Evolutionary conservation across 257 asterid genomes (phyloP).

Genomic region (Lycium barbarum): DNA sequence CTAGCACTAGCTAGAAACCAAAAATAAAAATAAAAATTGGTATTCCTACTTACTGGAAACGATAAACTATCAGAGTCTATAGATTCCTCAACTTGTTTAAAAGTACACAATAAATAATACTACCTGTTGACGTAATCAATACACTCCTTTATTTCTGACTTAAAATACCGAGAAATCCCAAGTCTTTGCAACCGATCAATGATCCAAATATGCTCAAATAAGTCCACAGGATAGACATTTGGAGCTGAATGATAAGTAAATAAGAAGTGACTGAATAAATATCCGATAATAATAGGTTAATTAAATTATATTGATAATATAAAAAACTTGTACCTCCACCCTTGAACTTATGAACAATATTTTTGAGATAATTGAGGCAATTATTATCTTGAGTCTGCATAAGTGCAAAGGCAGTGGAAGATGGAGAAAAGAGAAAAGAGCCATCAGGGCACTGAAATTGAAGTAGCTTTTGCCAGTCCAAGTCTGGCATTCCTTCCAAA

Average conservation of each 20-base stretch:
- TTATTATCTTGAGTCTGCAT: slow-evolving; percentile 70
- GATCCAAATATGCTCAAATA: slow-evolving; percentile 88
- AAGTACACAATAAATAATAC: neutral
- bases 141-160: slow-evolving; percentile 65
- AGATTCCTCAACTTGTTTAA: neutral
- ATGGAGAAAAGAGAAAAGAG: slow-evolving; percentile 89
- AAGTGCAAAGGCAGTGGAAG: slow-evolving; percentile 89
- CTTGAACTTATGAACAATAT: slow-evolving; percentile 56
- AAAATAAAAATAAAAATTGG: neutral
- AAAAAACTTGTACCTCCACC: slow-evolving; percentile 71
- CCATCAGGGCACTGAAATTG: slow-evolving; percentile 69
- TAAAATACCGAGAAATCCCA: slow-evolving; percentile 76
- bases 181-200: slow-evolving; percentile 78
- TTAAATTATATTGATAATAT: neutral
- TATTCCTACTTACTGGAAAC: neutral
- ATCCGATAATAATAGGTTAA: no score
- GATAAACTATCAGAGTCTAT: neutral
- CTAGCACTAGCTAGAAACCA: slow-evolving; percentile 15
- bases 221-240: slow-evolving; percentile 89
- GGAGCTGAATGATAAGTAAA: slow-evolving; percentile 56
- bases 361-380: slow-evolving; percentile 65
- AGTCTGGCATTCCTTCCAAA: slow-evolving; percentile 81
- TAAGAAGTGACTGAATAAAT: neutral
- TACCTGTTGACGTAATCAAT: slow-evolving; percentile 69
- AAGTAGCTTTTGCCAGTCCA: slow-evolving; percentile 78